A percentile compares a stretch with the other conserved stretches of the same genome.
Conservation (phyloP, 2,329 filamentous ascomycete genomes). For the Pseudogymnoascus sp. region DNA sequence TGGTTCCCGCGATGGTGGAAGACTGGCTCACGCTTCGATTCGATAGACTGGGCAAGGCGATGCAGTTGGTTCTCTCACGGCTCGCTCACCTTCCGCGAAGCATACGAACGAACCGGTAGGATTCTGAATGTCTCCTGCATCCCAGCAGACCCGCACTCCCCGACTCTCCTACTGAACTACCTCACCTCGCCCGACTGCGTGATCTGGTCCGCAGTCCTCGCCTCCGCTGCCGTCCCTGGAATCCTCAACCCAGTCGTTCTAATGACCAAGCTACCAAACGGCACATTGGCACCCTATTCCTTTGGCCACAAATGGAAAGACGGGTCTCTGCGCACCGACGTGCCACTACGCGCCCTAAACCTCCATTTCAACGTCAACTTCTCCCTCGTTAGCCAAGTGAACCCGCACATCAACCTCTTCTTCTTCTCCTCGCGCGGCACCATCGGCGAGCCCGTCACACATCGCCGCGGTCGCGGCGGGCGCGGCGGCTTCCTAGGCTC, state of each 20-base stretch:
- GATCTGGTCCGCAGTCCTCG: conserved; percentile 94
- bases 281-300: conserved; percentile 77
- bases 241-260: conserved; percentile 94
- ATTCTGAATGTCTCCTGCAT: conserved; percentile 96
- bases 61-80: conserved; percentile 88
- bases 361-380: conserved; percentile 98
- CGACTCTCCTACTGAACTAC: conserved; percentile 88
- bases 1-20: conserved; percentile 85
- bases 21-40: conserved; percentile 91
- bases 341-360: conserved; percentile 89
- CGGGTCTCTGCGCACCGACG: conserved; percentile 87
- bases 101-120: conserved; percentile 86
- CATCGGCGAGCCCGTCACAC: conserved; percentile 88
- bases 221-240: conserved; percentile 90
- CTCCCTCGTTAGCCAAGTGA: conserved; percentile 81
- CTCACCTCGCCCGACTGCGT: conserved; percentile 93
- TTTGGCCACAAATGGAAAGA: conserved; percentile 99
- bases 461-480: conserved; percentile 90
- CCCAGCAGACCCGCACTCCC: conserved; percentile 87
- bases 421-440: conserved; percentile 94
- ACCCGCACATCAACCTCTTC: conserved; percentile 97
- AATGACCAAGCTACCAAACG: conserved; percentile 77
- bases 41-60: conserved; percentile 79
- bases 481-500: conserved; percentile 90
- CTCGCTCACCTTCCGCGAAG: conserved; percentile 89